Evolutionary conservation across 495 filamentous ascomycete genomes (phyloP).

Genomic region (Apiosordaria backusii): DNA sequence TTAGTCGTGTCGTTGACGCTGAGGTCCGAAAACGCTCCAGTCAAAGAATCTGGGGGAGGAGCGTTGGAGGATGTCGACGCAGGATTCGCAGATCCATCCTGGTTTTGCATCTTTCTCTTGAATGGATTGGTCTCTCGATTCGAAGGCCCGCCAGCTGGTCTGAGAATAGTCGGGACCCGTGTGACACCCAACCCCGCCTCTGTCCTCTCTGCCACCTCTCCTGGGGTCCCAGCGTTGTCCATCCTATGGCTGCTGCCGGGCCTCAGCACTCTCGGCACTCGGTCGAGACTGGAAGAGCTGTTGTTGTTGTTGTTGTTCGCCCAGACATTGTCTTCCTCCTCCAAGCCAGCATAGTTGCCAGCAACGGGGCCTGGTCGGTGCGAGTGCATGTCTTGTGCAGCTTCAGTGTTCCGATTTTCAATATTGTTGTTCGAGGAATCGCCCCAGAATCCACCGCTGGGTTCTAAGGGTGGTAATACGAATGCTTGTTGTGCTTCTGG

Average conservation of each 20-base stretch:
- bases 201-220: conserved; percentile 15
- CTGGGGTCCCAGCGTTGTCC: neutral
- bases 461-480: conserved; percentile 17
- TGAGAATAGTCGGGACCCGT: conserved; percentile 33
- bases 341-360: conserved; percentile 18
- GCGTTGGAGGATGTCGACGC: conserved; percentile 8
- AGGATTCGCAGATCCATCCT: neutral
- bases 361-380: conserved; percentile 28
- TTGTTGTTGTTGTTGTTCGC: conserved; percentile 13
- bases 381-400: conserved; percentile 21
- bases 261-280: conserved; percentile 22
- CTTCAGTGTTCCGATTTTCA: neutral
- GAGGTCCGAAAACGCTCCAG: conserved; percentile 36
- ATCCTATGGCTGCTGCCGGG: conserved; percentile 21
- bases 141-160: conserved; percentile 31
- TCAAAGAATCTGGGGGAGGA: conserved; percentile 23
- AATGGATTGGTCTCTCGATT: conserved; percentile 53
- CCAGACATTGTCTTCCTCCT: conserved; percentile 28
- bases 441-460: conserved; percentile 37
- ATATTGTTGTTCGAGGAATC: conserved; percentile 10
- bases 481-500: conserved; percentile 24
- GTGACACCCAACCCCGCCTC: conserved; percentile 17
- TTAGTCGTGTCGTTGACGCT: conserved; percentile 40
- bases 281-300: conserved; percentile 13
- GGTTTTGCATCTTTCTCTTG: conserved; percentile 39